A percentile compares a stretch with the other conserved stretches of the same genome.
Evolutionary conservation across 495 filamentous ascomycete genomes (phyloP).

Genomic region (Amphirosellinia nigrospora): DNA sequence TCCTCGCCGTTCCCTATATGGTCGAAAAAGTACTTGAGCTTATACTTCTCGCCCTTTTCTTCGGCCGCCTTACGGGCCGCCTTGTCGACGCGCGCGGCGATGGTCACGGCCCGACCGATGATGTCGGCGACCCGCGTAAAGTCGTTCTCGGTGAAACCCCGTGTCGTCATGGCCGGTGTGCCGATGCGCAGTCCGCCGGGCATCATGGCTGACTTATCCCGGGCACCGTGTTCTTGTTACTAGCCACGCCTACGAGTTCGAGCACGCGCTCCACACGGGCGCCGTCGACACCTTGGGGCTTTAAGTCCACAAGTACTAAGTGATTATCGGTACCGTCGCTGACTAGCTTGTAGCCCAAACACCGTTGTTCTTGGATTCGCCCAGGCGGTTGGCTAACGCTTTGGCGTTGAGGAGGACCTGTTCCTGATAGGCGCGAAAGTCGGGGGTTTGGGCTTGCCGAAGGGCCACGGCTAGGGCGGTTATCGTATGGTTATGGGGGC

Average conservation of each 20-base stretch:
- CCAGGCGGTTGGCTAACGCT: conserved; percentile 77
- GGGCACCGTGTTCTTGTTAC: conserved; percentile 98
- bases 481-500: conserved; percentile 99
- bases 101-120: conserved; percentile 87
- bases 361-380: conserved; percentile 71
- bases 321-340: conserved; percentile 97
- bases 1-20: conserved; percentile 83
- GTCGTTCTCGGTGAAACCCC: conserved; percentile 85
- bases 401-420: conserved; percentile 87
- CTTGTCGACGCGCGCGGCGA: conserved; percentile 85
- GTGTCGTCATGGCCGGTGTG: conserved; percentile 95
- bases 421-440: conserved; percentile 88
- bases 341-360: conserved; percentile 88
- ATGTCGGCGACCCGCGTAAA: conserved; percentile 90
- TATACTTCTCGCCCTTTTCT: conserved; percentile 79
- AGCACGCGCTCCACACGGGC: conserved; percentile 93
- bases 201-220: conserved; percentile 93
- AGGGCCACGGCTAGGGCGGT: conserved; percentile 92
- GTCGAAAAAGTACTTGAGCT: conserved; percentile 84
- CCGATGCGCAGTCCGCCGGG: conserved; percentile 92
- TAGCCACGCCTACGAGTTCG: conserved; percentile 91
- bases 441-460: conserved; percentile 86
- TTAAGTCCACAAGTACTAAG: conserved; percentile 92
- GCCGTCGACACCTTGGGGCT: conserved; percentile 87
- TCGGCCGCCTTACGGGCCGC: conserved; percentile 76